These are phyloP conservation scores for Chalciporus pseudorubinellus DNA, from an alignment of 768 basidiomycete genomes.

Conservation along the genomic window DNA sequence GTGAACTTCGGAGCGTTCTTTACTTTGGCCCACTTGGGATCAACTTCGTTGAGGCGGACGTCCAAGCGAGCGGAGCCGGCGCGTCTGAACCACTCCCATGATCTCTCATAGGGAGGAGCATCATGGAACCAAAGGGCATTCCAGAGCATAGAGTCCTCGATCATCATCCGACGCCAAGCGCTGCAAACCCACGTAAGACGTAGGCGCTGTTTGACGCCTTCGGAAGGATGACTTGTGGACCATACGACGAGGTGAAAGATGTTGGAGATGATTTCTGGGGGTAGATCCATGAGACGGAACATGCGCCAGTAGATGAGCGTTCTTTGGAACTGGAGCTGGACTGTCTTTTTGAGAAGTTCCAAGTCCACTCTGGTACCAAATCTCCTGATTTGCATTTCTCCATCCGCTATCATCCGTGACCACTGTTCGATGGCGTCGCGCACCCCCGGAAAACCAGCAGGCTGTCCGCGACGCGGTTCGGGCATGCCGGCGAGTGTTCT, in stretches of 20 bases:
- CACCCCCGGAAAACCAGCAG: background rate
- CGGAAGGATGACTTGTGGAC: constrained; percentile 40
- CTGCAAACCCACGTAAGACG: constrained; percentile 58
- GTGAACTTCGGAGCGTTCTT: constrained; percentile 36
- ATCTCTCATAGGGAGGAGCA: constrained; percentile 45
- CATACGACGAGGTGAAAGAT: constrained; percentile 63
- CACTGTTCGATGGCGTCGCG: constrained; percentile 11
- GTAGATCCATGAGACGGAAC: constrained; percentile 62
- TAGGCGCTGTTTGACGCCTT: constrained; percentile 41
- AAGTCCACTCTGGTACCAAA: constrained; percentile 19
- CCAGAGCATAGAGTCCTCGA: constrained; percentile 55
- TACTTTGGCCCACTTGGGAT: constrained; percentile 24
- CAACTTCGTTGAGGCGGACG: constrained; percentile 54
- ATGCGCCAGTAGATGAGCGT: constrained; percentile 35
- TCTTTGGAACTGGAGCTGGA: constrained; percentile 19
- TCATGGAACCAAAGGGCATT: constrained; percentile 66
- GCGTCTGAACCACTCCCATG: constrained; percentile 56
- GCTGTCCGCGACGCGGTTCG: constrained; percentile 14
- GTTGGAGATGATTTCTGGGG: constrained; percentile 60
- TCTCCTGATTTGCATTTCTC: constrained; percentile 20
- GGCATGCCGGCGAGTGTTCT: constrained; percentile 16
- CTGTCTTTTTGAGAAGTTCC: constrained; percentile 11
- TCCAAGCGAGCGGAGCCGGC: constrained; percentile 56
- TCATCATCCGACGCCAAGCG: constrained; percentile 50
- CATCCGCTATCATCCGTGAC: constrained; percentile 14